Evolutionary conservation across 2,329 filamentous ascomycete genomes (phyloP), one percentile per base, ranked within the genome.

Genomic region (Stachybotrys chartarum): DNA sequence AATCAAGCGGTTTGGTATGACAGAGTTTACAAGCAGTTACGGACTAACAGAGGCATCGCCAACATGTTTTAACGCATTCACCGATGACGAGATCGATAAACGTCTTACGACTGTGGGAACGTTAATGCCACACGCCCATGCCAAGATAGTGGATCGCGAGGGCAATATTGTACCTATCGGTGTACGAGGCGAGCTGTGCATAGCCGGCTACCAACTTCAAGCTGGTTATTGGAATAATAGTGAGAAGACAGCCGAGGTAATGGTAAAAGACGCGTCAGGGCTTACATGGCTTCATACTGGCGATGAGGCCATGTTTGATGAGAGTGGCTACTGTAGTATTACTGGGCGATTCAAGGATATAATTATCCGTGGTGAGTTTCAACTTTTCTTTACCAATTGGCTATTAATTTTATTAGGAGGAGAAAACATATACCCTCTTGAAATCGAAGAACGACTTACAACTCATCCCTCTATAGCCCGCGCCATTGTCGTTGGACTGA

Each of bases 351-450:
- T 88, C 60, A 90, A 89, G 64, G 86, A 89, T 64, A 69, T 89
- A 30, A 89, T 89, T 56, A 89, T 89, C 61, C 78, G 83, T 30
- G 86, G 86, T 64, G 54, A n/a, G 56, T 49, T 18, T 30, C 42
- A 47, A 18, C 31, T 17, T 18, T 49, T 18, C n/a, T 30, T 18
- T 30, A 49, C 5, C 31, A 6, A 6, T 6, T 18, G 8, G 5
- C 12, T 49, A 30, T 14, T 49, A 49, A 94, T 96, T 61, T 95
- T 96, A 63, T 81, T 88, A 18, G 91, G 89, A 8, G 91, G 91
- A 5, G 91, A 96, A 69, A 96, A 96, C 66, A 93, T 94, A 55
- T 88, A 92, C 66, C 91, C 91, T 1, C 75, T 92, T 1, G 91
- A 95, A 68, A 80, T 95, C 14, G 91, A 96, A 70, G 90, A 91